Evolutionary conservation across 805 yeast species (phyloP).

Genomic region (Wickerhamiella sorbophila): DNA sequence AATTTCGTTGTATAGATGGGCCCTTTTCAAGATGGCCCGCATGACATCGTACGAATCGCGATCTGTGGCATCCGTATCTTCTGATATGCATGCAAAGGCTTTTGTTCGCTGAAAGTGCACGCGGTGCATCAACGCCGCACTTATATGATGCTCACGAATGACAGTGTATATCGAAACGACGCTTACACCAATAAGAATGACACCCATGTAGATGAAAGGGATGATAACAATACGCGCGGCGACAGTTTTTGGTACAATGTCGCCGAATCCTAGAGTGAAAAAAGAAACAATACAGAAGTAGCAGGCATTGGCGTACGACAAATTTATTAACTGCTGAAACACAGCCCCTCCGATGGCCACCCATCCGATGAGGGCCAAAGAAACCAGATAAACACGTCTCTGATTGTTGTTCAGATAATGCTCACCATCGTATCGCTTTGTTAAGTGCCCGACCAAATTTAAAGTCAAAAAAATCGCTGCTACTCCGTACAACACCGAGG

Average conservation of each 20-base stretch:
- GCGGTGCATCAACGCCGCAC: constrained; percentile 1
- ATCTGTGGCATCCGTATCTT: constrained; percentile 13
- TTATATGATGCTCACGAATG: constrained; percentile 4
- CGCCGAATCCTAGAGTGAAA: constrained; percentile 74
- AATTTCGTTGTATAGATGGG: constrained; percentile 5
- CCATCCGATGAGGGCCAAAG: constrained; percentile 54
- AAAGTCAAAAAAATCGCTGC: constrained; percentile 40
- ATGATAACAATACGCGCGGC: constrained; percentile 46
- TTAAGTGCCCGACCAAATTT: constrained; percentile 48
- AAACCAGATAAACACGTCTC: constrained; percentile 58
- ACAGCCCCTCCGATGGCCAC: constrained; percentile 54
- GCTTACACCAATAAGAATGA: constrained; percentile 58
- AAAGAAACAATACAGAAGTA: constrained; percentile 62
- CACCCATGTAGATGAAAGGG: constrained; percentile 54
- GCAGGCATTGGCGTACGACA: constrained; percentile 50
- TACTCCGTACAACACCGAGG: constrained; percentile 44
- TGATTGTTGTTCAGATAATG: constrained; percentile 27
- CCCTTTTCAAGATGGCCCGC: constrained; percentile 32
- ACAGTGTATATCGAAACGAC: constrained; percentile 23
- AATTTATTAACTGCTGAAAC: constrained; percentile 33
- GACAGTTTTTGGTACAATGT: constrained; percentile 39
- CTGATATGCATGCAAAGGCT: not conserved
- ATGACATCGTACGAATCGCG: constrained; percentile 42
- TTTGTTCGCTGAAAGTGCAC: constrained; percentile 4
- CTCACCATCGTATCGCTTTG: constrained; percentile 39